Evolutionary conservation across 208 protist genomes (phyloP), one percentile per base, ranked within the genome.

Genomic region (Wallacemonas sp.): DNA sequence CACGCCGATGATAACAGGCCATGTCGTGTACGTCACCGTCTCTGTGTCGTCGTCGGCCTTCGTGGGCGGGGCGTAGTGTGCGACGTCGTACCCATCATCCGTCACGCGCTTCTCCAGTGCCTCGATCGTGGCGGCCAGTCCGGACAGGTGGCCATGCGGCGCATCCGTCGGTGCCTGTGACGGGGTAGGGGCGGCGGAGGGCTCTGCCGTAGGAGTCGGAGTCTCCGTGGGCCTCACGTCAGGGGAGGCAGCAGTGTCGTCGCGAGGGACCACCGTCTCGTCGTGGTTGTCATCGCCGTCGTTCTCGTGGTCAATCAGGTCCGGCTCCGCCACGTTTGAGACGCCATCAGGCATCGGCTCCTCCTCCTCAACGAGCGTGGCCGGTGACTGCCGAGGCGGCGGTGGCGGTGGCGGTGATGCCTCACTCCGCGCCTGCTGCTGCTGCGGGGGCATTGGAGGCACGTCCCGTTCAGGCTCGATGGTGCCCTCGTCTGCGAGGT

Each of bases 41-140:
- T 61, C 70, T n/a, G 31, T 20, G 26, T 50, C 38, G 39, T 70
- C 57, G 48, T 41, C 36, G 36, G 36, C 7, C 36, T 11, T n/a
- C 28, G 2, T 70, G 48, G 67, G 57, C 36, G 57, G 45, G 25
- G 73, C 61, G 61, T 78, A 68, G 3, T 23, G 41, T 8, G 55
- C 52, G 20, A 78, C 18, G 54, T 73, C 76, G 64, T 82, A 75
- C 26, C 77, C 68, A 20, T 29, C 46, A 28, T 73, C 63, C 20
- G 14, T 26, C 44, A 63, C 41, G 7, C 71, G 50, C 18, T 49
- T 32, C 1, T 18, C 49, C 8, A 75, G 59, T 3, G 67, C 16
- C 31, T 61, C 54, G 16, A 32, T 57, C 33, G 36, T 33, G n/a
- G n/a, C 10, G 10, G 42, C 22, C 12, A 70, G 41, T 12, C 16